Evolutionary conservation across 192 early-diverging fungal species (phyloP).

Genomic region (Umbelopsis sp.): DNA sequence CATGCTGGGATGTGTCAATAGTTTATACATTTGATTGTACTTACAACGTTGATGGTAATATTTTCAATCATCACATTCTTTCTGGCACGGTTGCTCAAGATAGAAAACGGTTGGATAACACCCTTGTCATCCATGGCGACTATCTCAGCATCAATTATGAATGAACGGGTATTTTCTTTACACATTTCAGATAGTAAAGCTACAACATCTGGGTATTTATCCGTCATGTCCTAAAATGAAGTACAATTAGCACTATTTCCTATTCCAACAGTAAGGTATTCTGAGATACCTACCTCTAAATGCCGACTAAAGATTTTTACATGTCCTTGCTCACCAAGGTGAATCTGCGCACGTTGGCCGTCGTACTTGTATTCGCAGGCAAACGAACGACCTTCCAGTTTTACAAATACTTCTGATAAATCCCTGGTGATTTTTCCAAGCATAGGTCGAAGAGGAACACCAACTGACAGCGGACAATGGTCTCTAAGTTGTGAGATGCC

Average conservation of each 20-base stretch:
- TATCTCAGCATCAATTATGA: constrained; percentile 88
- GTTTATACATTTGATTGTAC: not conserved
- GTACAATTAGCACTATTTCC: not conserved
- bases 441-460: constrained; percentile 86
- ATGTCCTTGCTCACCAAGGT: constrained; percentile 60
- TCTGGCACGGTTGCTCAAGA: constrained; percentile 73
- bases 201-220: constrained; percentile 85
- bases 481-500: not conserved
- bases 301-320: constrained; percentile 80
- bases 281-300: constrained; percentile 47
- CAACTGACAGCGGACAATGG: not conserved
- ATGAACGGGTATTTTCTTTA: constrained; percentile 56
- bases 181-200: constrained; percentile 59
- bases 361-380: constrained; percentile 94
- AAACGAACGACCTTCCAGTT: constrained; percentile 76
- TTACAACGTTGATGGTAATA: constrained; percentile 21
- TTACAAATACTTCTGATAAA: constrained; percentile 74
- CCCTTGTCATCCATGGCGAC: constrained; percentile 83
- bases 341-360: constrained; percentile 89
- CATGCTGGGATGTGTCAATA: not conserved
- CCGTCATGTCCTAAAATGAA: constrained; percentile 57
- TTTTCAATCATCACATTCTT: constrained; percentile 61
- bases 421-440: constrained; percentile 86
- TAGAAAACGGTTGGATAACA: constrained; percentile 84
- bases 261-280: not conserved